Evolutionary conservation across 768 basidiomycete genomes (phyloP).

Genomic region (Nidularia pulvinata): DNA sequence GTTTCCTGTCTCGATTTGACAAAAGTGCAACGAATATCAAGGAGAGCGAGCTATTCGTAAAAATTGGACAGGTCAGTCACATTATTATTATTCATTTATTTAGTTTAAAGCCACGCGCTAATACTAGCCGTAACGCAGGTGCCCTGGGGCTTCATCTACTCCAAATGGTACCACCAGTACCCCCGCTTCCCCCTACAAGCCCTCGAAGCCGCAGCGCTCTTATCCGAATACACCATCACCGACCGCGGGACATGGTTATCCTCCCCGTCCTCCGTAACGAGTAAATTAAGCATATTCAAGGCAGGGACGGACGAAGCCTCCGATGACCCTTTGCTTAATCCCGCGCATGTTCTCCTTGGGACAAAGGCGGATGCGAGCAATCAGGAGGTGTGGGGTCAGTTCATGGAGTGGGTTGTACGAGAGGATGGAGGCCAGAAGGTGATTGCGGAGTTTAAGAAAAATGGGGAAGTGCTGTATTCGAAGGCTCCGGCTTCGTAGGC

Average conservation of each 20-base stretch:
- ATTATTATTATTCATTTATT: neutral
- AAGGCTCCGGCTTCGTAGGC: conserved; percentile 22
- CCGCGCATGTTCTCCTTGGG: conserved; percentile 40
- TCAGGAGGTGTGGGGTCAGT: conserved; percentile 26
- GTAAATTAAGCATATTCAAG: conserved; percentile 33
- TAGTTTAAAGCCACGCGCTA: neutral
- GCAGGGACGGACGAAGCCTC: conserved; percentile 33
- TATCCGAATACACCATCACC: conserved; percentile 53
- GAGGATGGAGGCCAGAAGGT: conserved; percentile 43
- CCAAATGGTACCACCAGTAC: conserved; percentile 62
- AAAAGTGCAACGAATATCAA: conserved; percentile 64
- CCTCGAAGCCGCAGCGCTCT: conserved; percentile 39
- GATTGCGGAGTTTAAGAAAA: conserved; percentile 32
- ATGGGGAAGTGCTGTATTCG: conserved; percentile 23
- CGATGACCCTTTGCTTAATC: conserved; percentile 43
- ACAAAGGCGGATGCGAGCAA: conserved; percentile 18
- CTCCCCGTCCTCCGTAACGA: conserved; percentile 26
- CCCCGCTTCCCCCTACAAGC: conserved; percentile 51
- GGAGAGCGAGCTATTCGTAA: conserved; percentile 45
- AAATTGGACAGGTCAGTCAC: conserved; percentile 44
- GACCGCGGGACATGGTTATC: conserved; percentile 52
- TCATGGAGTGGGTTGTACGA: conserved; percentile 42
- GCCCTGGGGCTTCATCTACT: conserved; percentile 52
- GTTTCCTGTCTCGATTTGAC: conserved; percentile 56
- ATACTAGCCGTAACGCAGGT: conserved; percentile 26